Base-by-base conservation (phyloP, 2,329 filamentous ascomycete genomes). In the Phaeosphaeriaceae sp. region DNA sequence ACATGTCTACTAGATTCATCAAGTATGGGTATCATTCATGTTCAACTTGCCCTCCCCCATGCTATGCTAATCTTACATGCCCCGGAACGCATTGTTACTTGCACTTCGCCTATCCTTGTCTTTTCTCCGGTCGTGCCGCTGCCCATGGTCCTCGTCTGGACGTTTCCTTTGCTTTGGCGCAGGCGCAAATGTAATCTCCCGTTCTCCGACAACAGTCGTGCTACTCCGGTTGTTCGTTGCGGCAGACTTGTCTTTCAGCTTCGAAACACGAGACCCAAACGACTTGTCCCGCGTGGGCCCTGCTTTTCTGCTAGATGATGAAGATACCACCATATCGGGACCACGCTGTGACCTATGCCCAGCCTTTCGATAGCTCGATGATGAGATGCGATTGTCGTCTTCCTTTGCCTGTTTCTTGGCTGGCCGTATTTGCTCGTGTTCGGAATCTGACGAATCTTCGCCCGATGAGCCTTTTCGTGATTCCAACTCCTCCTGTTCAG, bases 101-200 rank as follows among this genome's bases (percentile, higher is more conserved):
- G 89, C 89, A 72, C 87, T 92, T 63, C 89, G 79, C 63, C 89
- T 83, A 21, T 78, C 76, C 48, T 78, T 77, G 52, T 78, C 75
- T 56, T 77, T 77, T 60, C 76, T 76, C 70, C 70, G 56, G 46
- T 69, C 67, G 28, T 65, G 59, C 38, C 67, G 50, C 48, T 67
- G 61, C 6, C 62, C 67, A 20, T 53, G 54, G 7, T 70, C 70
- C 26, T 71, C 68, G 20, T 70, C 68, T 11, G 52, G 46, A 12
- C 48, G 53, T 57, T 66, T 67, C 55, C 63, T 74, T 64, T 71
- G 73, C 63, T 79, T 79, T 71, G 67, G 79, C 54, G 81, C 79
- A 7, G 88, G 88, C 50, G 86, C 81, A 71, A 92, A 93, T n/a
- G 86, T 87, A 54, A 92, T 81, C 61, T 87, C 81, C 63, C 86